Evolutionary conservation across 169 alveolate genomes (phyloP).

Genomic region (Eimeria praecox): DNA sequence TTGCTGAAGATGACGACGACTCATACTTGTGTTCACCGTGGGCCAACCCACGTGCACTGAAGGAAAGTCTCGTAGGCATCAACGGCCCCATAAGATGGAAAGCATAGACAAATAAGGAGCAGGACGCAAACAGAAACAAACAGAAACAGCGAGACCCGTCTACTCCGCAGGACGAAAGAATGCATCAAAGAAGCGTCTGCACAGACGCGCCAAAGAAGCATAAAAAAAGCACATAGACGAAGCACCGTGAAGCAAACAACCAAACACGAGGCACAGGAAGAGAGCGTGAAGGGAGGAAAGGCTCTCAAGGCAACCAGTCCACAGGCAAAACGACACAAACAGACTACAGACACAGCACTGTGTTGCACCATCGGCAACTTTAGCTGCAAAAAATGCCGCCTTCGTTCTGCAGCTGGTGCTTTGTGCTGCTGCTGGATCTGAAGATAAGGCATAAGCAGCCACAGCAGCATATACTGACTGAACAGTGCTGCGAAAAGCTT

Average conservation of each 20-base stretch:
- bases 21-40: conserved; percentile 95
- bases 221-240: not conserved
- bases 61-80: conserved; percentile 85
- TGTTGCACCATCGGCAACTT: not conserved
- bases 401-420: not conserved
- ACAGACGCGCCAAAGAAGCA: not conserved
- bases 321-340: not conserved
- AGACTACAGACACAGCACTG: not conserved
- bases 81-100: conserved; percentile 77
- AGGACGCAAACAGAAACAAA: not conserved
- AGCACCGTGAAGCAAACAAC: not conserved
- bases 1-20: conserved; percentile 96
- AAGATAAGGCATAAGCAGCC: not conserved
- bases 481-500: not conserved
- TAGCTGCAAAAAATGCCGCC: not conserved
- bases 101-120: not conserved
- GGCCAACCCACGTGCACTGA: conserved; percentile 96
- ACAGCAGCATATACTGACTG: not conserved
- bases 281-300: not conserved
- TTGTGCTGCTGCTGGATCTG: not conserved
- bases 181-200: not conserved
- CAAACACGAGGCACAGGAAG: not conserved
- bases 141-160: not conserved
- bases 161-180: not conserved
- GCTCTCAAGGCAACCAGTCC: not conserved